phyloP scores from a whole-genome alignment of 257 asterid genomes.

The Cinchona pubescens region DNA sequence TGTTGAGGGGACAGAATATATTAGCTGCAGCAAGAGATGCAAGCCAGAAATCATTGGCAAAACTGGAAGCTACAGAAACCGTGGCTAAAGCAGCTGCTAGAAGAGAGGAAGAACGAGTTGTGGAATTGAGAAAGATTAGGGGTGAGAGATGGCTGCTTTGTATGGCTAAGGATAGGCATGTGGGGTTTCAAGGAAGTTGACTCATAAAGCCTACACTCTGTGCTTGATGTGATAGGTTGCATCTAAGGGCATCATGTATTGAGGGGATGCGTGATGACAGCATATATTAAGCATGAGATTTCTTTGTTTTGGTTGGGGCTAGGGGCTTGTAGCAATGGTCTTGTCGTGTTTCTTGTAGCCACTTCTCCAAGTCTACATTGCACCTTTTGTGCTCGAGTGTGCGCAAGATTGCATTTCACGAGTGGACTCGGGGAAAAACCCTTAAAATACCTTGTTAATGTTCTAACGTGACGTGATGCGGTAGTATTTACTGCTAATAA shows the following conservation, averaged over 20 bases:
- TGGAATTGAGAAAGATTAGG: slow-evolving; percentile 56
- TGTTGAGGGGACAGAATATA: slow-evolving; percentile 59
- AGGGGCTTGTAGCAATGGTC: too few relatives aligned
- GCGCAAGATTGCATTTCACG: not conserved
- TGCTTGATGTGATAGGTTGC: not conserved
- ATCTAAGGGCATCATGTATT: not conserved
- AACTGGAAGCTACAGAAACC: slow-evolving; percentile 64
- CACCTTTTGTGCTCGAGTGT: not conserved
- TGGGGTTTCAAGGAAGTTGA: slow-evolving; percentile 18
- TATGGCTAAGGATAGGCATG: slow-evolving; percentile 48
- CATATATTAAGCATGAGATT: too few relatives aligned
- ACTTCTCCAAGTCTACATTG: not conserved
- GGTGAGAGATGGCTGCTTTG: slow-evolving; percentile 91
- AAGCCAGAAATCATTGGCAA: slow-evolving; percentile 52
- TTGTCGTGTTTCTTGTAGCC: not conserved
- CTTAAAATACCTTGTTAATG: not conserved
- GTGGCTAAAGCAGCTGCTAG: slow-evolving; percentile 59
- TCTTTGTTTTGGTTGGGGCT: too few relatives aligned
- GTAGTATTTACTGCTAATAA: not conserved
- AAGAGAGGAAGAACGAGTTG: slow-evolving; percentile 73
- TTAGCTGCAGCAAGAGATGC: slow-evolving; percentile 53
- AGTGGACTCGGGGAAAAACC: not conserved
- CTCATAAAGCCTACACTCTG: not conserved
- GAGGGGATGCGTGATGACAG: too few relatives aligned
- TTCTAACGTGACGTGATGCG: not conserved